Percentiles rank a stretch among this genome's conserved stretches.
phyloP scores from a whole-genome alignment of 352 stramenopile species.

The Phytophthora pini region DNA sequence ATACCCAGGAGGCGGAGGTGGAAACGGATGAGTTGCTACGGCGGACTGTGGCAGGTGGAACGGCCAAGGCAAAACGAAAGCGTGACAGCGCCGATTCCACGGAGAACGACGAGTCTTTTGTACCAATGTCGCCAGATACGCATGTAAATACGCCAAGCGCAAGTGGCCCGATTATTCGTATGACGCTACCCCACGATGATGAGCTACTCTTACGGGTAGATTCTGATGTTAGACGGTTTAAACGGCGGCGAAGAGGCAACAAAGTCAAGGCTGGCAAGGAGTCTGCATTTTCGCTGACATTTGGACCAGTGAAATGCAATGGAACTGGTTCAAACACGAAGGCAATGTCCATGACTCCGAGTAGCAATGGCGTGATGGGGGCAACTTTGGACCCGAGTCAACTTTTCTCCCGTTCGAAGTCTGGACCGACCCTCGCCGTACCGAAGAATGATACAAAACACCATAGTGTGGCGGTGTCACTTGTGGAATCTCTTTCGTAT shows the following conservation, averaged over 20 bases:
- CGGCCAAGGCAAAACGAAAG: constrained; percentile 59
- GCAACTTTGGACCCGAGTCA: constrained; percentile 19
- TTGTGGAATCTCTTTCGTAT: constrained; percentile 76
- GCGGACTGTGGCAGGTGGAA: constrained; percentile 25
- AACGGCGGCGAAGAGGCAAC: constrained; percentile 48
- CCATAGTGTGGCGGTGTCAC: constrained; percentile 68
- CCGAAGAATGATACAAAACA: constrained; percentile 47
- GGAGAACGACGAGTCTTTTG: constrained; percentile 72
- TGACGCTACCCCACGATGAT: constrained; percentile 67
- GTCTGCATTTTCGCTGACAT: constrained; percentile 35
- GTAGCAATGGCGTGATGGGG: constrained; percentile 25
- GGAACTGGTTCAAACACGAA: constrained; percentile 5
- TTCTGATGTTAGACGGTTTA: constrained; percentile 61
- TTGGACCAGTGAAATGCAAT: constrained; percentile 35
- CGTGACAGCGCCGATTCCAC: constrained; percentile 42
- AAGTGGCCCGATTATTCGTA: constrained; percentile 47
- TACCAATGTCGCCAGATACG: constrained; percentile 66
- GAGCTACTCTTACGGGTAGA: constrained; percentile 46
- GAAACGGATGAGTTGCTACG: constrained; percentile 52
- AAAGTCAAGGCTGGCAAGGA: constrained; percentile 31
- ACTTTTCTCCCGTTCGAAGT: constrained; percentile 37
- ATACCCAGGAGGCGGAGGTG: constrained; percentile 48
- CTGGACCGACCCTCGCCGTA: constrained; percentile 9
- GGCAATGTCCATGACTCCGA: neutral
- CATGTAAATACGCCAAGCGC: constrained; percentile 73